Evolutionary conservation across 2,329 filamentous ascomycete genomes (phyloP).

Genomic region (Cladosporium austrohemisphaericum): DNA sequence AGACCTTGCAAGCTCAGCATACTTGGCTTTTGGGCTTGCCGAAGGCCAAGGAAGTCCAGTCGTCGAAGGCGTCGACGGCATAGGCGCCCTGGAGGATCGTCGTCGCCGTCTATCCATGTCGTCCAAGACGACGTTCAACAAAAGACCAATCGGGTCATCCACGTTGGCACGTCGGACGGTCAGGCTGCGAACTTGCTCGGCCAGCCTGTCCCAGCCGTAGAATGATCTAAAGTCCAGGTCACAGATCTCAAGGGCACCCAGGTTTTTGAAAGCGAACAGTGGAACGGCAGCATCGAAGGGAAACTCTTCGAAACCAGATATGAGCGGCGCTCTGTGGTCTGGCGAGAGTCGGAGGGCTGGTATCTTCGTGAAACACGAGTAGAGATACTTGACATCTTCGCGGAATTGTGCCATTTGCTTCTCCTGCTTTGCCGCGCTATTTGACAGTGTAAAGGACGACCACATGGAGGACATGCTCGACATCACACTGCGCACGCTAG

Average conservation of each 20-base stretch:
- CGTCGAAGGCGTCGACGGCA: constrained; percentile 72
- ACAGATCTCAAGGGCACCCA: constrained; percentile 88
- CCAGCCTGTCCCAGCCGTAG: constrained; percentile 91
- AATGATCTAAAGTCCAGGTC: constrained; percentile 96
- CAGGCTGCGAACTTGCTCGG: constrained; percentile 85
- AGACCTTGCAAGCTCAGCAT: constrained; percentile 64
- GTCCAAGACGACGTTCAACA: constrained; percentile 90
- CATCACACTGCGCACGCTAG: constrained; percentile 95
- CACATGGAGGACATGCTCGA: constrained; percentile 92
- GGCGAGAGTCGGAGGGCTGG: constrained; percentile 84
- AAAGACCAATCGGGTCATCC: constrained; percentile 83
- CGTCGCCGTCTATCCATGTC: constrained; percentile 91
- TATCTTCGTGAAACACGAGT: constrained; percentile 97
- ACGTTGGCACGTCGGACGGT: constrained; percentile 83
- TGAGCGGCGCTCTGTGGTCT: constrained; percentile 87
- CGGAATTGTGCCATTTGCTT: constrained; percentile 83
- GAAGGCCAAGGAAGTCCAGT: constrained; percentile 53
- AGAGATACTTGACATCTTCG: constrained; percentile 89
- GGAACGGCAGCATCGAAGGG: constrained; percentile 97
- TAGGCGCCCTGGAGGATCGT: constrained; percentile 69
- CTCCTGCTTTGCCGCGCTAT: constrained; percentile 77
- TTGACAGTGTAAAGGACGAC: constrained; percentile 81
- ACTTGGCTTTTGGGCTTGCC: constrained; percentile 60
- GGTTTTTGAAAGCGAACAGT: constrained; percentile 94
- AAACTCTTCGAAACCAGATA: constrained; percentile 93